Evolutionary conservation across 805 yeast species (phyloP), one percentile per base, ranked within the genome.

Genomic region (Candida nitratophila): DNA sequence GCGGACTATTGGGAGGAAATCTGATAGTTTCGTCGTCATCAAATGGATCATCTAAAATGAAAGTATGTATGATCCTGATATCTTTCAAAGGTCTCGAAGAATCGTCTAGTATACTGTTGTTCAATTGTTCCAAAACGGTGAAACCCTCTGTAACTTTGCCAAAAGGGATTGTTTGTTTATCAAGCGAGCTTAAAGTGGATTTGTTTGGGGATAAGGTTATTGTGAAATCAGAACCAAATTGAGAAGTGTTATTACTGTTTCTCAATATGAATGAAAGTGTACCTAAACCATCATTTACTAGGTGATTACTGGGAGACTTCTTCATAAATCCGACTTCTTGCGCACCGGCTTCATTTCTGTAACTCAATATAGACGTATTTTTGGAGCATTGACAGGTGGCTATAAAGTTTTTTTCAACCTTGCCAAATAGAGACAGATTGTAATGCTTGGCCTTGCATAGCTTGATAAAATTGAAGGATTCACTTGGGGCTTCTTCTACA

Each of bases 81-180:
- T 76, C 81, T 43, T 62, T 64, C 29, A 71, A 50, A 15, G 81
- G 79, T 19, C 74, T 53, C 15, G 60, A 47, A 3, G 54, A 42
- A 2, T 59, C 61, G 50, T 77, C 83, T 2, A 67, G 53, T 2
- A 61, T 47, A 0, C 70, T 42, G 0, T 48, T 47, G 48, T 73
- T 77, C 36, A 81, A 64, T 29, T 52, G 55, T n/a, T 73, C 70
- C 39, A 81, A 54, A 0, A 70, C 57, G 0, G 65, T 65, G 32
- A 72, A 68, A 0, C 79, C 83, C 51, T 79, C 85, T 2, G 59
- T 65, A 0, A 80, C 72, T 27, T 61, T 57, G 0, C 82, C 86
- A 66, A 80, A 76, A 2, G 68, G 64, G 0, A 61, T 52, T 1
- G 53, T 52, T 26, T 46, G 33, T 4, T 29, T 21, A 42, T 59